phyloP scores from a whole-genome alignment of 768 basidiomycete genomes.

The Boletus barrowsii region DNA sequence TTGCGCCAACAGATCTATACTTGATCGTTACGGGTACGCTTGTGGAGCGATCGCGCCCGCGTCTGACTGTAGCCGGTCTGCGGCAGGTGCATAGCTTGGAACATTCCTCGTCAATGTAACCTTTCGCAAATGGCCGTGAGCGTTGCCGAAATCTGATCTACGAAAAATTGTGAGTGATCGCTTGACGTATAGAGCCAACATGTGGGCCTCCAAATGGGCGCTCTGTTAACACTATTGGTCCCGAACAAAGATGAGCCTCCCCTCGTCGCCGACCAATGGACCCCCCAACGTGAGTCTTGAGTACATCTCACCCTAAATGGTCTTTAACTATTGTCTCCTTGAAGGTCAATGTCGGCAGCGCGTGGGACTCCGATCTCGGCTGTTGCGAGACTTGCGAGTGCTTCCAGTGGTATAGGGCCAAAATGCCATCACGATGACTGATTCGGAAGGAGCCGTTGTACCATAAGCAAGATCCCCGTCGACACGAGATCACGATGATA shows the following conservation, averaged over 20 bases:
- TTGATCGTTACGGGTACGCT: neutral
- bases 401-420: constrained; percentile 2
- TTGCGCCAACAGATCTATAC: neutral
- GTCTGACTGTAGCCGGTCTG: neutral
- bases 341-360: constrained; percentile 14
- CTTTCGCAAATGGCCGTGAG: neutral
- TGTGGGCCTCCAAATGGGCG: constrained; percentile 6
- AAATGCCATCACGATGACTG: constrained; percentile 13
- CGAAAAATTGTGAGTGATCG: neutral
- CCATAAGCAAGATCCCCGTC: constrained; percentile 13
- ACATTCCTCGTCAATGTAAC: neutral
- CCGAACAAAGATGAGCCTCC: constrained; percentile 3
- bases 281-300: too few species aligned
- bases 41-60: constrained; percentile 13
- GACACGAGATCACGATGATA: constrained; percentile 8
- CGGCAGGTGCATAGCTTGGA: neutral
- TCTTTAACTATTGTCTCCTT: neutral
- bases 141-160: constrained; percentile 8
- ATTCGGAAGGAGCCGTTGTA: neutral
- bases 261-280: neutral
- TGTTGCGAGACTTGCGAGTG: neutral
- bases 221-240: constrained; percentile 1
- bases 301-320: neutral
- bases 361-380: constrained; percentile 21
- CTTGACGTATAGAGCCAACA: constrained; percentile 8